These are phyloP conservation scores for Aspergillus sclerotiicarbonarius DNA, from an alignment of 495 filamentous ascomycete species.

Conservation along the genomic window DNA sequence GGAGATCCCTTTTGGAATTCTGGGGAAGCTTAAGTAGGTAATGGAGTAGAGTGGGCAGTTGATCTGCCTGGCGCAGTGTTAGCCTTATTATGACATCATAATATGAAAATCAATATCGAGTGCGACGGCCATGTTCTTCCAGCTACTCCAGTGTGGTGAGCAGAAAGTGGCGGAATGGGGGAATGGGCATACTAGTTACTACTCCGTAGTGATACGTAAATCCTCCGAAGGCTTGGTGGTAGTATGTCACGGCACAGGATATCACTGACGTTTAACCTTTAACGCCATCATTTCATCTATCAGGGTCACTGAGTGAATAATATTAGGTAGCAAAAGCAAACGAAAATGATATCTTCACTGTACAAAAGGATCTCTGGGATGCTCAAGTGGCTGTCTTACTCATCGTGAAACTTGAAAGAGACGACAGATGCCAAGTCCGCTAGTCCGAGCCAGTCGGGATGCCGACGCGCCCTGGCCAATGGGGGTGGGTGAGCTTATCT, in stretches of 20 bases:
- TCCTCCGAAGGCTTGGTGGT: background rate
- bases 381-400: background rate
- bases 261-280: background rate
- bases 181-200: background rate
- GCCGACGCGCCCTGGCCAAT: constrained; percentile 26
- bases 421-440: constrained; percentile 14
- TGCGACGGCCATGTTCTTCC: background rate
- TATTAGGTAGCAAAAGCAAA: too few relatives aligned
- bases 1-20: constrained; percentile 2
- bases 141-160: too few relatives aligned
- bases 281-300: background rate
- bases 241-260: background rate
- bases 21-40: background rate
- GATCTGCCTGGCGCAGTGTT: background rate
- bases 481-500: constrained; percentile 30
- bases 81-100: background rate
- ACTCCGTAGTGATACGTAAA: background rate
- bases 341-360: too few relatives aligned
- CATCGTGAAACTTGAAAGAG: background rate
- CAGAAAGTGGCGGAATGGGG: too few relatives aligned
- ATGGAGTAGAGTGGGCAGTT: background rate
- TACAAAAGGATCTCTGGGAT: background rate
- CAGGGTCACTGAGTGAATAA: too few relatives aligned
- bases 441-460: constrained; percentile 18
- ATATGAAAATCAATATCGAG: background rate